A percentile compares a stretch with the other conserved stretches of the same genome.
phyloP scores from a whole-genome alignment of 305 asterid species.

The Solanum aculeatissimum region DNA sequence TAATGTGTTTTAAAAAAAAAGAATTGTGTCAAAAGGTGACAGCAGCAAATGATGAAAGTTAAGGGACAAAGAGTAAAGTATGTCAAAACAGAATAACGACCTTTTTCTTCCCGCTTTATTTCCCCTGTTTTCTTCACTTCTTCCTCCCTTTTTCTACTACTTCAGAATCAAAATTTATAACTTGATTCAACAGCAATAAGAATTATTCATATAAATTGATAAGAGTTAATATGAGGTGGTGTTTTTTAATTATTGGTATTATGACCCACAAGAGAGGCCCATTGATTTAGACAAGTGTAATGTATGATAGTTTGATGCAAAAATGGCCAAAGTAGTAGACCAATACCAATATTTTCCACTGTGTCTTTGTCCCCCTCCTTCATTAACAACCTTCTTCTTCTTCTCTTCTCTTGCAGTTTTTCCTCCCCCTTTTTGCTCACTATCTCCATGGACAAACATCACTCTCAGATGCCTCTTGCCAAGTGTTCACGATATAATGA shows the following conservation, averaged over 20 bases:
- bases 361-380: slow-evolving; percentile 26
- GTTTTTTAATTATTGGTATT: not conserved
- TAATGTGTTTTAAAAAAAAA: not conserved
- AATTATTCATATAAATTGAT: not conserved
- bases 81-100: slow-evolving; percentile 38
- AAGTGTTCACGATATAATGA: slow-evolving; percentile 25
- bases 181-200: not conserved
- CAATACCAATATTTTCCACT: slow-evolving; percentile 26
- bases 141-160: slow-evolving; percentile 23
- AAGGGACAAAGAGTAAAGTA: slow-evolving; percentile 23
- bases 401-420: slow-evolving; percentile 23
- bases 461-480: slow-evolving; percentile 37
- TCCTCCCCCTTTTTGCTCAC: slow-evolving; percentile 4
- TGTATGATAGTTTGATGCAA: slow-evolving; percentile 43
- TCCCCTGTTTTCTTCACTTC: slow-evolving; percentile 27
- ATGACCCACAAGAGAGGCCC: slow-evolving; percentile 53
- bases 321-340: slow-evolving; percentile 36
- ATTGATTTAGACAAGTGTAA: slow-evolving; percentile 41
- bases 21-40: not conserved
- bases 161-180: not conserved
- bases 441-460: slow-evolving; percentile 55
- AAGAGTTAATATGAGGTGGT: not conserved
- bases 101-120: slow-evolving; percentile 27
- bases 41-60: not conserved
- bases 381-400: slow-evolving; percentile 20